phyloP scores from a whole-genome alignment of 2,329 filamentous ascomycete genomes.

The Stachybotrys chartarum region DNA sequence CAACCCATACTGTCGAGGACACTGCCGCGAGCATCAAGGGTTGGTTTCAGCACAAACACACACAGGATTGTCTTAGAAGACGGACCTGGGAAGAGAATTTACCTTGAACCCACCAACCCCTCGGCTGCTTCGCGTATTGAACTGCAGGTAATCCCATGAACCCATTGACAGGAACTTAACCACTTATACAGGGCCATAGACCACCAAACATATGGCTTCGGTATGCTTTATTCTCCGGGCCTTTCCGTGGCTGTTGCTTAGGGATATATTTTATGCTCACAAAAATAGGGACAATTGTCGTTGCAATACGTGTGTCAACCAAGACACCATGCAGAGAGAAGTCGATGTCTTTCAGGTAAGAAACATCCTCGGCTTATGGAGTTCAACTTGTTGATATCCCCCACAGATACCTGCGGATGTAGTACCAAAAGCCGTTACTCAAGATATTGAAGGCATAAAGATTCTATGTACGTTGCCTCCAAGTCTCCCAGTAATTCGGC shows the following conservation, averaged over 20 bases:
- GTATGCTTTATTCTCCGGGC: constrained; percentile 8
- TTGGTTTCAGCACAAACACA: neutral
- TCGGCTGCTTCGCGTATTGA: neutral
- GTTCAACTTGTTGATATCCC: neutral
- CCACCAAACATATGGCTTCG: constrained; percentile 18
- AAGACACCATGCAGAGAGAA: constrained; percentile 33
- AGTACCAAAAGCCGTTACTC: constrained; percentile 16
- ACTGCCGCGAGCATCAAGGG: neutral
- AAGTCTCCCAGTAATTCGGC: too few species aligned
- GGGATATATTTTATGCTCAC: neutral
- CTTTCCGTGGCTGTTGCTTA: neutral
- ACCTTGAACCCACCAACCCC: neutral
- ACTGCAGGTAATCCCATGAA: neutral
- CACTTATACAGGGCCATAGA: constrained; percentile 6
- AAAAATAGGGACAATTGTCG: constrained; percentile 32
- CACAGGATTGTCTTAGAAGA: neutral
- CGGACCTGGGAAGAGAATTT: constrained; percentile 2
- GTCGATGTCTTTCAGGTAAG: constrained; percentile 33
- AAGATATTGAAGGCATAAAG: constrained; percentile 20
- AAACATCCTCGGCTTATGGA: neutral
- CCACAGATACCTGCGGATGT: constrained; percentile 24
- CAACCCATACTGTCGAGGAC: neutral
- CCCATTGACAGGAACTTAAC: too few species aligned
- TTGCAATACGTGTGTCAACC: constrained; percentile 32
- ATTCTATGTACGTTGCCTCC: constrained; percentile 21